Base-by-base conservation (phyloP, 495 filamentous ascomycete genomes). In the Talaromyces adpressus region DNA sequence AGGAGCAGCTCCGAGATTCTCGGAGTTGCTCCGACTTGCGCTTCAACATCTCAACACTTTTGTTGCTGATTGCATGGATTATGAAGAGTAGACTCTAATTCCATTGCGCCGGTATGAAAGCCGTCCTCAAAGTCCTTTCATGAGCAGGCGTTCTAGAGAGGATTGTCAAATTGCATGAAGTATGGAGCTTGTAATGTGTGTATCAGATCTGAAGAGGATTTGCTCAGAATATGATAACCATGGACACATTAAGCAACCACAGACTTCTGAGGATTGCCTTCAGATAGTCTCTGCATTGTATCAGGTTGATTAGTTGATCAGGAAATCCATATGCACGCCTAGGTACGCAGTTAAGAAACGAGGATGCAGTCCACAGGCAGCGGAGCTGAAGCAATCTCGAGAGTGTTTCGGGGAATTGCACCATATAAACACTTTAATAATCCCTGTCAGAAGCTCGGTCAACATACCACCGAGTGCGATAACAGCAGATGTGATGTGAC, bases 11-110 rank as follows among this genome's bases (percentile, higher is more conserved):
- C 45, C 45, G 45, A 49, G 29, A 36, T 30, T 29, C 57, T 59
- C 57, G 57, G 57, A 59, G 57, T 39, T 59, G 57, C 32, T 59
- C 57, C 57, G 57, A 36, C 18, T n/a, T 25, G 9, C 4, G 27
- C 29, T 59, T 20, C 16, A 18, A 27, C 30, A 30, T 49, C 45
- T 6, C 45, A 49, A 49, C 11, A 18, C n/a, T 20, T 49, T 49
- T 11, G 14, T 4, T 41, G 36, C n/a, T 41, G 36, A 16, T 41
- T 14, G 14, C 36, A 16, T 41, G 36, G 12, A 16, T 9, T 9
- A 9, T 9, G 14, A 41, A 41, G 36, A 41, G 36, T 41, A 41
- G 36, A 41, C 2, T 16, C 4, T 16, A 14, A 41, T 41, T 1
- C 14, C 14, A 41, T 16, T 4, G 3, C 4, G 0, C 36, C 14